These are phyloP conservation scores for Raddia guianensis DNA, from an alignment of 176 grass and related monocot species.

Conservation along the genomic window DNA sequence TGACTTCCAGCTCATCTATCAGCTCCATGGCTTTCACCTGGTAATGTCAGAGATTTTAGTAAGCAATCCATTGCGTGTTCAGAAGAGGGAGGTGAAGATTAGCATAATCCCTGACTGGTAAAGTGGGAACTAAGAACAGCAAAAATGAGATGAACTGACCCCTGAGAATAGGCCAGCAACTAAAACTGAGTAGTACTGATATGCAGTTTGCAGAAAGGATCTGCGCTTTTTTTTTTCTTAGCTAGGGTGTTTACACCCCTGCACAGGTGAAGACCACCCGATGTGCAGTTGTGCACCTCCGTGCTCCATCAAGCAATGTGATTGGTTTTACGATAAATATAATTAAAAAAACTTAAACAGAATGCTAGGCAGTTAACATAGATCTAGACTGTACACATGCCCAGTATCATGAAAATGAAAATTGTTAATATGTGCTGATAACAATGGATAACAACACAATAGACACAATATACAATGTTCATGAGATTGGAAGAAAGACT, in stretches of 20 bases:
- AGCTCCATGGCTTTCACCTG: conserved; percentile 92
- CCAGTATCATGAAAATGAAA: not conserved
- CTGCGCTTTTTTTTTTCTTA: not conserved
- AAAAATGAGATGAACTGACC: not conserved
- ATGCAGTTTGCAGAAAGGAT: not conserved
- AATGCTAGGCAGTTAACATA: not conserved
- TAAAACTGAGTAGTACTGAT: conserved; percentile 17
- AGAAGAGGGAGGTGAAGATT: conserved; percentile 3
- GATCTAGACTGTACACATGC: not conserved
- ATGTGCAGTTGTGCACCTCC: not conserved
- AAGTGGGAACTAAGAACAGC: not conserved
- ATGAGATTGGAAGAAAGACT: not conserved
- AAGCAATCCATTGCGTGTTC: not conserved
- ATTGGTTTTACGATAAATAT: not conserved
- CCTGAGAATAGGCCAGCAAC: not conserved
- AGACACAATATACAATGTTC: not conserved
- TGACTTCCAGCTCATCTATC: conserved; percentile 81
- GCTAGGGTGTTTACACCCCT: not conserved
- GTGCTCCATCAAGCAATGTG: not conserved
- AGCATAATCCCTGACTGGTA: not conserved
- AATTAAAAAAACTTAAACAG: not conserved
- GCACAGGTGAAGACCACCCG: not conserved
- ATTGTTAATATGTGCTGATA: not conserved
- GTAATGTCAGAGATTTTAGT: conserved; percentile 20
- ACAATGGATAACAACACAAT: not conserved